These are phyloP conservation scores for Cavenderia fasciculata DNA, from an alignment of 78 protist species.

Conservation along the genomic window DNA sequence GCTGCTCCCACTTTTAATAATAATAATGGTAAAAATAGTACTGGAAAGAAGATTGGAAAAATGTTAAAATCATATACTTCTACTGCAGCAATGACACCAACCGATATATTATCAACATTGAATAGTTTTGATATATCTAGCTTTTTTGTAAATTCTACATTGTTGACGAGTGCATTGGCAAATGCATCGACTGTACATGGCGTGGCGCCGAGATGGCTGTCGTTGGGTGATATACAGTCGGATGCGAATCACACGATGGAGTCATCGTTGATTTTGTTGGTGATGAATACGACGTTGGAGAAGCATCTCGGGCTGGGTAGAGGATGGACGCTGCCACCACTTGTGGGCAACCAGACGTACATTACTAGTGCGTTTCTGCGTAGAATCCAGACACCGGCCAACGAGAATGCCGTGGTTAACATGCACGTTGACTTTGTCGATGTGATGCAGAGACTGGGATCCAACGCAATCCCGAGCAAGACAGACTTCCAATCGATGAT, in stretches of 20 bases:
- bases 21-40: too few species aligned
- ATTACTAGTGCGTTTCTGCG: slow-evolving; percentile 35
- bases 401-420: slow-evolving; percentile 10
- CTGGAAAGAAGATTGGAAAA: too few species aligned
- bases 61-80: too few species aligned
- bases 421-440: slow-evolving; percentile 50
- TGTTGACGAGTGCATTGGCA: not conserved
- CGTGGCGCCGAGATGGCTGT: slow-evolving; percentile 58
- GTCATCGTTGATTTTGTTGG: slow-evolving; percentile 35
- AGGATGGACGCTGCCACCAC: slow-evolving; percentile 63
- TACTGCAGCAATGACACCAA: too few species aligned
- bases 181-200: slow-evolving; percentile 48
- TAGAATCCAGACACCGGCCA: slow-evolving; percentile 23
- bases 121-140: slow-evolving; percentile 14
- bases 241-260: too few species aligned
- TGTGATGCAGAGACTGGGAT: slow-evolving; percentile 31
- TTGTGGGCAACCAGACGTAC: slow-evolving; percentile 68
- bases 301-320: slow-evolving; percentile 63
- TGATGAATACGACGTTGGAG: slow-evolving; percentile 51
- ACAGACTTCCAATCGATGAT: not conserved
- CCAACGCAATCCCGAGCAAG: slow-evolving; percentile 1
- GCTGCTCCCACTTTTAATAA: too few species aligned
- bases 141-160: slow-evolving; percentile 41
- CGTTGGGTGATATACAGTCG: too few species aligned
- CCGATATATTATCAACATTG: too few species aligned